Conservation (phyloP, 306 rosid species). For the Castanea sativa region DNA sequence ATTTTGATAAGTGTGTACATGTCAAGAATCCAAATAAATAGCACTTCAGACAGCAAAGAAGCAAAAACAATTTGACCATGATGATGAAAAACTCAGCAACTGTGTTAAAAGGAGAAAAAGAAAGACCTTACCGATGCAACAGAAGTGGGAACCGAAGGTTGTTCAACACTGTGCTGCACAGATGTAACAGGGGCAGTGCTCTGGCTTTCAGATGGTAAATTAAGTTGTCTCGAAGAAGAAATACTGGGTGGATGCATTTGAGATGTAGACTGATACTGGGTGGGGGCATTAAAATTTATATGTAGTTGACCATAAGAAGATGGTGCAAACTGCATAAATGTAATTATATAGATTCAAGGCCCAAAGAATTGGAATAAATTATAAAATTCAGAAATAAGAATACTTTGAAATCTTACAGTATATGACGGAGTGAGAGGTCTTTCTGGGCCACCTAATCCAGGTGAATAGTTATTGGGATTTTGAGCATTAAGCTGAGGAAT, state of each 20-base stretch:
- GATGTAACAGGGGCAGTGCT: slow-evolving; percentile 38
- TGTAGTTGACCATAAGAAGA: slow-evolving; percentile 69
- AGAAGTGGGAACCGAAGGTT: slow-evolving; percentile 40
- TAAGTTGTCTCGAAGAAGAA: slow-evolving; percentile 43
- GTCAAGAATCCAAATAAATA: neutral
- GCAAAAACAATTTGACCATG: neutral
- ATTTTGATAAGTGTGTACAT: slow-evolving; percentile 2
- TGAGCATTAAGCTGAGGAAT: slow-evolving; percentile 53
- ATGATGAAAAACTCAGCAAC: slow-evolving; percentile 5
- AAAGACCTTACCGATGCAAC: slow-evolving; percentile 50
- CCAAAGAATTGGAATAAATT: neutral
- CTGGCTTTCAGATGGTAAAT: slow-evolving; percentile 36
- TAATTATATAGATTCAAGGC: slow-evolving; percentile 30
- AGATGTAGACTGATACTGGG: slow-evolving; percentile 59
- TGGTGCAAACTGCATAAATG: slow-evolving; percentile 54
- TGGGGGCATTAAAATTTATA: slow-evolving; percentile 41
- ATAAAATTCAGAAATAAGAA: neutral
- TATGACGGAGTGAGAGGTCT: slow-evolving; percentile 61
- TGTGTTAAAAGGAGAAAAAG: slow-evolving; percentile 10
- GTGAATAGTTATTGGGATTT: slow-evolving; percentile 56
- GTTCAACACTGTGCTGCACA: slow-evolving; percentile 49
- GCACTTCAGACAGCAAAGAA: neutral
- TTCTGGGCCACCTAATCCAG: slow-evolving; percentile 63
- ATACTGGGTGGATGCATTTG: slow-evolving; percentile 49
- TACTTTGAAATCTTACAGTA: slow-evolving; percentile 50